Evolutionary conservation across 345 rosid genomes (phyloP).

Genomic region (Psidium friedrichsthalianum): DNA sequence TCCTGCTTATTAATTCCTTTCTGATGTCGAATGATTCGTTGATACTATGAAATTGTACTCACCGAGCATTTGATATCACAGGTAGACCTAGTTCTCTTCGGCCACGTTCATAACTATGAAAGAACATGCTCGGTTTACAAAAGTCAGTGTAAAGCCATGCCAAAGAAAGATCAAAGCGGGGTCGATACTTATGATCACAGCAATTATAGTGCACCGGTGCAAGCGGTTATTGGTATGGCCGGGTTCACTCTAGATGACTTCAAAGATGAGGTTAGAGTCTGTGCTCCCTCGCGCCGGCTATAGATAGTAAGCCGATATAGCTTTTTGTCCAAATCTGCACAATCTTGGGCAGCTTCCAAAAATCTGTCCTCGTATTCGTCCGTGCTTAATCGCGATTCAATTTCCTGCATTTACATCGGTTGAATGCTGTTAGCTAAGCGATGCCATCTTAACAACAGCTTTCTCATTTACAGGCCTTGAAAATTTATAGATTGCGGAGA

Average conservation of each 20-base stretch:
- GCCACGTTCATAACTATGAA: slow-evolving; percentile 69
- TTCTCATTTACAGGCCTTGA: neutral
- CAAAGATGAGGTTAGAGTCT: slow-evolving; percentile 15
- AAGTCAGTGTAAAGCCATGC: slow-evolving; percentile 33
- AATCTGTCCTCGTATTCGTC: neutral
- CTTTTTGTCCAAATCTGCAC: neutral
- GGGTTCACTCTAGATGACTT: slow-evolving; percentile 41
- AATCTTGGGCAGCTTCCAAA: neutral
- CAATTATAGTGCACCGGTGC: slow-evolving; percentile 52
- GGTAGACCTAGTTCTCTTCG: slow-evolving; percentile 56
- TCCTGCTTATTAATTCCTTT: neutral
- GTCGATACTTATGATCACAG: slow-evolving; percentile 39
- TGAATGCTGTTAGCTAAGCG: neutral
- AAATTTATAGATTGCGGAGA: neutral
- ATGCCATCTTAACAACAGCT: neutral
- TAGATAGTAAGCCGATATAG: neutral
- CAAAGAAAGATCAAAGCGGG: slow-evolving; percentile 30
- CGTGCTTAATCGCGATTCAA: neutral
- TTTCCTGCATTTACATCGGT: neutral
- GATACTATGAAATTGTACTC: neutral
- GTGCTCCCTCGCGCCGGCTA: neutral
- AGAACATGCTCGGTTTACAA: slow-evolving; percentile 46
- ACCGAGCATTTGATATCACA: neutral
- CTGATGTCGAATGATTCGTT: neutral
- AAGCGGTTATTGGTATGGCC: slow-evolving; percentile 59